These are phyloP conservation scores for Zygosaccharomyces gambellarensis DNA, from an alignment of 805 yeast genomes.

Conservation along the genomic window DNA sequence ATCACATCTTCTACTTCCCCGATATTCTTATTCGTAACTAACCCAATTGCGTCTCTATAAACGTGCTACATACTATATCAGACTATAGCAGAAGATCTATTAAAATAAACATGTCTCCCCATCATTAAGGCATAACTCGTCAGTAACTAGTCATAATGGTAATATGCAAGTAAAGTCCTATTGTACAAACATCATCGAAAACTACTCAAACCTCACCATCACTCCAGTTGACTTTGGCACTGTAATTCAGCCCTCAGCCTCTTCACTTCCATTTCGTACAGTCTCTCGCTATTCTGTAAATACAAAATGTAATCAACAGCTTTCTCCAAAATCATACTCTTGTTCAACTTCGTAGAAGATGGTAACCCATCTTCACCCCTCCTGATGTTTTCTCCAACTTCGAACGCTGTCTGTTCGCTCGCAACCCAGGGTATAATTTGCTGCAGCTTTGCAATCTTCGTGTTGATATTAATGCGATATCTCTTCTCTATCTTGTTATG, in stretches of 20 bases:
- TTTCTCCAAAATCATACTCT: conserved; percentile 62
- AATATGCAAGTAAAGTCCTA: not conserved
- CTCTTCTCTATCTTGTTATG: conserved; percentile 70
- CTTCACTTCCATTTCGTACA: conserved; percentile 31
- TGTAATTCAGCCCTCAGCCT: conserved; percentile 34
- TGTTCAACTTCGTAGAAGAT: conserved; percentile 46
- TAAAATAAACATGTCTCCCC: not conserved
- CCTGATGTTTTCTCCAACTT: conserved; percentile 29
- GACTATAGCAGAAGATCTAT: not conserved
- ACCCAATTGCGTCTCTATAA: not conserved
- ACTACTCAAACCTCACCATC: not conserved
- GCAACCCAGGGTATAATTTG: conserved; percentile 65
- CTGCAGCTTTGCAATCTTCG: conserved; percentile 64
- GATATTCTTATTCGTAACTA: too few species aligned
- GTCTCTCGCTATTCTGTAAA: conserved; percentile 46
- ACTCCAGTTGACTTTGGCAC: not conserved
- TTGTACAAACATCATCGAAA: not conserved
- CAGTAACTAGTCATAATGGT: not conserved
- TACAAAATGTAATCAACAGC: conserved; percentile 58
- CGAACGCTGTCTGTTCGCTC: conserved; percentile 58
- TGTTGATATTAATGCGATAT: conserved; percentile 65
- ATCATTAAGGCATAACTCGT: conserved; percentile 1
- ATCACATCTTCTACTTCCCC: too few species aligned
- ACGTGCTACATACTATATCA: not conserved
- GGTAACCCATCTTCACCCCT: conserved; percentile 4